A percentile compares a stretch with the other conserved stretches of the same genome.
Conservation (phyloP, 108 stramenopile genomes). For the Cyclotella kingstonii region DNA sequence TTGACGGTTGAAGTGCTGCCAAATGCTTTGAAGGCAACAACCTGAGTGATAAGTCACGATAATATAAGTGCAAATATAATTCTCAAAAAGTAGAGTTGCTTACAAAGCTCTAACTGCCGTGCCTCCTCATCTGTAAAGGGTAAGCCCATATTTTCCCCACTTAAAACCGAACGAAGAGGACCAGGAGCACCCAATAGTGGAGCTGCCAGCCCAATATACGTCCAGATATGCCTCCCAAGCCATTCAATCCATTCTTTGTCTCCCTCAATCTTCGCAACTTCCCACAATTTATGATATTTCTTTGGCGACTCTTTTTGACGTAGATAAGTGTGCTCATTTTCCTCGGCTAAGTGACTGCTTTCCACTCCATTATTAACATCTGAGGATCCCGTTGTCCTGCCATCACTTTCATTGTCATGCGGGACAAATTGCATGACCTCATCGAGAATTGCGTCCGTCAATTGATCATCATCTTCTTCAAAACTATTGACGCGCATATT, state of each 20-base stretch:
- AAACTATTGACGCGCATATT: background rate
- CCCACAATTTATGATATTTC: slow-evolving; percentile 55
- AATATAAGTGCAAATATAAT: background rate
- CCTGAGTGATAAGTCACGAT: background rate
- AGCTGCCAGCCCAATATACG: slow-evolving; percentile 79
- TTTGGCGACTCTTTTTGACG: background rate
- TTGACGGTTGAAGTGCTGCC: slow-evolving; percentile 79
- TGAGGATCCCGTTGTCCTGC: background rate
- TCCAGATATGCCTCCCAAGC: slow-evolving; percentile 76
- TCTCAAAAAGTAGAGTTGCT: slow-evolving; percentile 7
- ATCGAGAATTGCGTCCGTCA: background rate
- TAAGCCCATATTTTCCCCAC: slow-evolving; percentile 89
- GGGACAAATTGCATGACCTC: background rate
- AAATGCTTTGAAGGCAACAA: too few relatives aligned
- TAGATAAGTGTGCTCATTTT: slow-evolving; percentile 3
- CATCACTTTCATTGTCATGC: background rate
- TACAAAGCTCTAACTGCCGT: slow-evolving; percentile 72
- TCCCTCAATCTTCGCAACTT: slow-evolving; percentile 72
- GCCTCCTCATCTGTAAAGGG: slow-evolving; percentile 76
- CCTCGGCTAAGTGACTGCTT: too few relatives aligned
- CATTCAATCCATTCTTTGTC: slow-evolving; percentile 77
- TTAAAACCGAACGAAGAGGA: slow-evolving; percentile 78
- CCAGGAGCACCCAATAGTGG: slow-evolving; percentile 82
- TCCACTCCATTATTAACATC: background rate
- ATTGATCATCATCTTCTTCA: background rate